Base-by-base conservation (phyloP, 202 grass and related monocot species). In the Cymbopogon flexuosus region DNA sequence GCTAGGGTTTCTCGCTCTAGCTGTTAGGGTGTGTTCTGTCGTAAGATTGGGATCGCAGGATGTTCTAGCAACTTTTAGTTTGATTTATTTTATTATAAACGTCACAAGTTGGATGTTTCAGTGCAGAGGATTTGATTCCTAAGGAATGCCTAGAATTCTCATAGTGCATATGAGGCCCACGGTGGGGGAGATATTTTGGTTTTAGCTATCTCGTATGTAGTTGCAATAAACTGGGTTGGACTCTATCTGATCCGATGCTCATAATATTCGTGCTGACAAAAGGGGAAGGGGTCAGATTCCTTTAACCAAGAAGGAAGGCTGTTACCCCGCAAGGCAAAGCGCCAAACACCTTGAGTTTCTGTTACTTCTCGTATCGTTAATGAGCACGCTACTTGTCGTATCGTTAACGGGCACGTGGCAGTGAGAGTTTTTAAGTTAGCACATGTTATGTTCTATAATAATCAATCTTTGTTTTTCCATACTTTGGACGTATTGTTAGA, bases 391-490 rank as follows among this genome's bases (percentile, higher is more conserved):
- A 27, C 27, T 27, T 27, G 27, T 27, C 27, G 27, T 27, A 27
- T 27, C 27, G 27, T 27, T 27, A 27, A 27, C 27, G 46, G 18
- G 6, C 6, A 16, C 0, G 15, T 51, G 46, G 46, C 15, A 15
- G 16, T 51, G 21, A 0, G 49, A 24, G 12, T 62, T 76, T 51
- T 76, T 6, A 72, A 46, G 27, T 69, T 60, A 61, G 27, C 13
- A 34, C 47, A 10, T 60, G 39, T 73, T 57, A 51, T 73, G 18
- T 67, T 47, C 68, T 73, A 74, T 54, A 19, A 74, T 51, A 19
- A 74, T 51, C 16, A 3, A 3, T 42, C 2, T 54, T 19, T 19
- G 43, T 40, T 54, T 56, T 56, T 64, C 54, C 16, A 46, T 76
- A 60, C 10, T 1, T 66, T 83, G 37, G 31, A 41, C 5, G 51